phyloP scores from a whole-genome alignment of 305 asterid species.

The Fraxinus angustifolia region DNA sequence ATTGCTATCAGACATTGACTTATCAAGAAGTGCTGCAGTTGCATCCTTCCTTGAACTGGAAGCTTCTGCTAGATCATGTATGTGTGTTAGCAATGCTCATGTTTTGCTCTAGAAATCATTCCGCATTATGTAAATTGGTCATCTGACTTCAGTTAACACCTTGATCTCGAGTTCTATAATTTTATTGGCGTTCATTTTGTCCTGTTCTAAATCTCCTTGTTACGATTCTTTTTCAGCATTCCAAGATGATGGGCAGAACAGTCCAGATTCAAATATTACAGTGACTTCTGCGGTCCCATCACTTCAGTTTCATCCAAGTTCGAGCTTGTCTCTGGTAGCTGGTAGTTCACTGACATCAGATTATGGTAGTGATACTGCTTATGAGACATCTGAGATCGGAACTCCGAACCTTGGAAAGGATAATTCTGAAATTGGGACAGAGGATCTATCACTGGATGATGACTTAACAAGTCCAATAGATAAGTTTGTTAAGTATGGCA shows the following conservation, averaged over 20 bases:
- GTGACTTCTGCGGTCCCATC: slow-evolving; percentile 42
- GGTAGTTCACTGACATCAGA: slow-evolving; percentile 79
- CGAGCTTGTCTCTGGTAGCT: slow-evolving; percentile 43
- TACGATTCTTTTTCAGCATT: slow-evolving; percentile 57
- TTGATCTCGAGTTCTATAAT: slow-evolving; percentile 13
- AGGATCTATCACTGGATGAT: slow-evolving; percentile 66
- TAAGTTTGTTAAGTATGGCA: slow-evolving; percentile 87
- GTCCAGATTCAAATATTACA: slow-evolving; percentile 46
- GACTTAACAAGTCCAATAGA: slow-evolving; percentile 71
- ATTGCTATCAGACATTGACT: slow-evolving; percentile 79
- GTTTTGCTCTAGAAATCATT: slow-evolving; percentile 7
- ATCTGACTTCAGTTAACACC: slow-evolving; percentile 15
- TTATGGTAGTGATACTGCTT: slow-evolving; percentile 88
- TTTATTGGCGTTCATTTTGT: slow-evolving; percentile 12
- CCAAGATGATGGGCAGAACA: slow-evolving; percentile 66
- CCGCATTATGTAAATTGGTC: background rate
- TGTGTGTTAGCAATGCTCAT: slow-evolving; percentile 27
- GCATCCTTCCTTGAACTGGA: slow-evolving; percentile 98
- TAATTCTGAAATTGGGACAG: slow-evolving; percentile 74
- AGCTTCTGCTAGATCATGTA: slow-evolving; percentile 96
- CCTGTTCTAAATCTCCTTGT: slow-evolving; percentile 11
- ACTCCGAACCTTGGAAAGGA: slow-evolving; percentile 72
- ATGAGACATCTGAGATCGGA: slow-evolving; percentile 89
- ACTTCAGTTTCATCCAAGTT: slow-evolving; percentile 44
- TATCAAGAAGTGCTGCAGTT: slow-evolving; percentile 74